These are phyloP conservation scores for Coprinopsis marcescibilis DNA, from an alignment of 768 basidiomycete species.

Conservation along the genomic window DNA sequence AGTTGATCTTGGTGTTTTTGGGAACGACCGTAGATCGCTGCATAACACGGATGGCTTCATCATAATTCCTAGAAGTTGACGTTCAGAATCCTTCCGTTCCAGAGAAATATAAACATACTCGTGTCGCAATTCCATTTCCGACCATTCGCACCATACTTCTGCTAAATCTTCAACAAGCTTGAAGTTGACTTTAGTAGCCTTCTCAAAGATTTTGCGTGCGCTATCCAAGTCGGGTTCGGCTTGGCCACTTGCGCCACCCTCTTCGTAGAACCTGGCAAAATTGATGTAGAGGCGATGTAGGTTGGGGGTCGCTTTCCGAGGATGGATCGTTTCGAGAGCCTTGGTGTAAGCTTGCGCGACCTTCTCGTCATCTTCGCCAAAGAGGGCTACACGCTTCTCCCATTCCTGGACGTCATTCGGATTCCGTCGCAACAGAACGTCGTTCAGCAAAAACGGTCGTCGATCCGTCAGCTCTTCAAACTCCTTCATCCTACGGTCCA, in stretches of 20 bases:
- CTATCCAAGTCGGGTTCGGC: slow-evolving; percentile 80
- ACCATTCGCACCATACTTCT: slow-evolving; percentile 99
- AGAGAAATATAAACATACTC: slow-evolving; percentile 54
- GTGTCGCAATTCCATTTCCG: slow-evolving; percentile 94
- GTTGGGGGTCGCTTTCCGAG: slow-evolving; percentile 87
- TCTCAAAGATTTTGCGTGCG: slow-evolving; percentile 90
- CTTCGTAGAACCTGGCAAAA: slow-evolving; percentile 97
- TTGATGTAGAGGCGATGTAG: slow-evolving; percentile 87
- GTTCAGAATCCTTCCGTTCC: slow-evolving; percentile 1
- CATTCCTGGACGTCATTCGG: slow-evolving; percentile 98
- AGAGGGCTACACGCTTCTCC: slow-evolving; percentile 95
- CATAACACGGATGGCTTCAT: slow-evolving; percentile 93
- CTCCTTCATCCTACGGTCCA: slow-evolving; percentile 85
- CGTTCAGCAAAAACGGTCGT: slow-evolving; percentile 92
- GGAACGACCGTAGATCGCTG: slow-evolving; percentile 91
- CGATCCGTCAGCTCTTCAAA: slow-evolving; percentile 95
- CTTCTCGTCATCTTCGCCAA: slow-evolving; percentile 91
- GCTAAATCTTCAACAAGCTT: slow-evolving; percentile 96
- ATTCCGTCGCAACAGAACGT: slow-evolving; percentile 88
- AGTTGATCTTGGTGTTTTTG: slow-evolving; percentile 85
- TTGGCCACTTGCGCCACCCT: slow-evolving; percentile 76
- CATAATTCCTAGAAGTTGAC: slow-evolving; percentile 73
- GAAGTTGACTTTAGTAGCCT: slow-evolving; percentile 87
- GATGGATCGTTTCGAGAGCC: slow-evolving; percentile 82
- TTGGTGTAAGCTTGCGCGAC: slow-evolving; percentile 90